These are phyloP conservation scores for Talaromyces sp. DNA, from an alignment of 2,329 filamentous ascomycete genomes.

Conservation along the genomic window DNA sequence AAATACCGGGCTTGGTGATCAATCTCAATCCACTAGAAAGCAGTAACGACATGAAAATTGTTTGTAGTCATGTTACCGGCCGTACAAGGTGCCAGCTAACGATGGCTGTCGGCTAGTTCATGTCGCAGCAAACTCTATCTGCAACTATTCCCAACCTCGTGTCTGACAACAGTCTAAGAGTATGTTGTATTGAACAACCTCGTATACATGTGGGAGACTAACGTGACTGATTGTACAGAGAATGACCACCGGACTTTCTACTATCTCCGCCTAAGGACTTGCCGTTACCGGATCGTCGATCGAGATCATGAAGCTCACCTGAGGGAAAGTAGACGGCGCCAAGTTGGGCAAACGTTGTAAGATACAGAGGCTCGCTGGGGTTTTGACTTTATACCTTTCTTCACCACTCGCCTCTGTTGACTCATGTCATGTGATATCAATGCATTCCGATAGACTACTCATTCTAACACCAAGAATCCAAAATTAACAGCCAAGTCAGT, in stretches of 20 bases:
- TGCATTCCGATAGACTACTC: neutral
- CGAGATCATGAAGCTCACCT: neutral
- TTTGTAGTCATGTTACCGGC: neutral
- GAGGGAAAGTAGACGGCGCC: neutral
- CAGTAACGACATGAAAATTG: conserved; percentile 5
- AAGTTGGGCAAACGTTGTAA: neutral
- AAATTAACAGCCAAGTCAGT: neutral
- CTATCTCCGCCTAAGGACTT: neutral
- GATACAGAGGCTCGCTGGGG: neutral
- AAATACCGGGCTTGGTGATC: neutral
- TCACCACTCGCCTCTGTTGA: neutral
- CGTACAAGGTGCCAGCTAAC: neutral
- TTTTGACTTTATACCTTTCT: neutral
- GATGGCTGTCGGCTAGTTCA: neutral
- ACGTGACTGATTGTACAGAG: neutral
- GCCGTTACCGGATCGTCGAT: neutral
- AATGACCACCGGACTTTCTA: neutral
- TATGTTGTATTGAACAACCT: neutral
- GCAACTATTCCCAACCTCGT: neutral
- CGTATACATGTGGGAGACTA: neutral
- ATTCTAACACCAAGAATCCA: neutral
- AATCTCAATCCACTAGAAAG: neutral
- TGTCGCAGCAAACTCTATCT: neutral
- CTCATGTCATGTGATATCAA: no score
- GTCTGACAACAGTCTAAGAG: neutral